phyloP scores from a whole-genome alignment of 1,139 yeast genomes.

The Nakaseomyces kungkrabaensis region DNA sequence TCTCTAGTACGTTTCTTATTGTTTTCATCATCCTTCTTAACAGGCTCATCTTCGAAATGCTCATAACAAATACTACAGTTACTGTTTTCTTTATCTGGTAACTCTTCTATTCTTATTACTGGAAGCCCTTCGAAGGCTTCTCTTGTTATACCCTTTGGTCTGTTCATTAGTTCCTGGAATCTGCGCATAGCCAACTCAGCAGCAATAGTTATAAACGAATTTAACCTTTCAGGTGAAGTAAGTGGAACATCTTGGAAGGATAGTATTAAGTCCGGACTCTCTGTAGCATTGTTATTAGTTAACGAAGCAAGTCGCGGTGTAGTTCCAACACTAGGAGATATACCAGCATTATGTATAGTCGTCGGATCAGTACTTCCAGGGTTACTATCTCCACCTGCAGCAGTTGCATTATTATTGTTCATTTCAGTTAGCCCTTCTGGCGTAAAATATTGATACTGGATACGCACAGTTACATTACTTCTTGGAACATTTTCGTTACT shows the following conservation, averaged over 20 bases:
- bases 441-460: slow-evolving; percentile 22
- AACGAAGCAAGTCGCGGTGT: background rate
- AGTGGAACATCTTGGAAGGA: slow-evolving; percentile 53
- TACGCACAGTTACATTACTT: slow-evolving; percentile 25
- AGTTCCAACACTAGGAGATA: background rate
- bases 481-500: background rate
- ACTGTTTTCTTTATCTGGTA: slow-evolving; percentile 31
- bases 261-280: slow-evolving; percentile 33
- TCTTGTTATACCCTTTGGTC: slow-evolving; percentile 42
- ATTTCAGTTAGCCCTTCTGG: slow-evolving; percentile 10
- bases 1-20: slow-evolving; percentile 14
- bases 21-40: background rate
- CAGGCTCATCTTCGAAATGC: slow-evolving; percentile 31
- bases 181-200: slow-evolving; percentile 62
- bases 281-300: slow-evolving; percentile 3
- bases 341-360: slow-evolving; percentile 2
- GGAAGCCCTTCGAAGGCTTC: slow-evolving; percentile 45
- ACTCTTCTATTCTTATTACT: slow-evolving; percentile 20
- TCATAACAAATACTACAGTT: slow-evolving; percentile 67
- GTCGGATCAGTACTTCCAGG: background rate
- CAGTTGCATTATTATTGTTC: slow-evolving; percentile 4
- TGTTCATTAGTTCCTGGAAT: slow-evolving; percentile 36
- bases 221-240: slow-evolving; percentile 27
- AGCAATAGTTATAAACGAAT: slow-evolving; percentile 53
- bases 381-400: slow-evolving; percentile 3